Base-by-base conservation (phyloP, 192 early-diverging fungal species). In the Umbelopsis vinacea region DNA sequence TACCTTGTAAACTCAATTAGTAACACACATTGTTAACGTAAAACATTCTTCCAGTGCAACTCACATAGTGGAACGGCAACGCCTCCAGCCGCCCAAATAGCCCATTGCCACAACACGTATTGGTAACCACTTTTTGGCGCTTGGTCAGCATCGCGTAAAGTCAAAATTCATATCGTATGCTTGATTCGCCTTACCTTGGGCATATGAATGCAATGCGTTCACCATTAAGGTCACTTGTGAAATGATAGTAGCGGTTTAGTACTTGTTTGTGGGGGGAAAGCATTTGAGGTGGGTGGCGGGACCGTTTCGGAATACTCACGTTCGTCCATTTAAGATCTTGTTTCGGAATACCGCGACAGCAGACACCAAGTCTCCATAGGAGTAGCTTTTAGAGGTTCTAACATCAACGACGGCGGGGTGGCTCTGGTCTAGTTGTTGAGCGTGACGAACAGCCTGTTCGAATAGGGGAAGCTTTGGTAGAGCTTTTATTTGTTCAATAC, bases 31-130 rank as follows among this genome's bases (percentile, higher is more conserved):
- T 60, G 17, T 52, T 19, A 6, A 22, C 35, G 29, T 19, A 21
- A 37, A 7, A 50, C 40, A 43, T 4, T 43, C 5, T 12, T 37
- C 48, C 35, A 17, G 57, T 46, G 67, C 26, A 35, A 78, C 74
- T 67, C 75, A 84, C 90, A 88, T 33, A 96, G 77, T 24, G 95
- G 95, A 33, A 96, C 94, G 5, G 90, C 91, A 7, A 93, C 85
- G n/a, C 89, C 92, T 24, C 92, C 91, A 6, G 89, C 85, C 6
- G 87, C 88, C 93, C 93, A 96, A 68, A 91, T 82, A 12, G 87
- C 87, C 87, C 89, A 93, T 78, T 89, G 90, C 52, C 81, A 78
- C 1, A 86, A 86, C 2, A 87, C 89, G 80, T 93, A 92, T 57
- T 84, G 77, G 74, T 90, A 93, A 60, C 82, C 84, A 76, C 81